Conservation (phyloP, 345 rosid genomes). For the Eucalyptus albens region DNA sequence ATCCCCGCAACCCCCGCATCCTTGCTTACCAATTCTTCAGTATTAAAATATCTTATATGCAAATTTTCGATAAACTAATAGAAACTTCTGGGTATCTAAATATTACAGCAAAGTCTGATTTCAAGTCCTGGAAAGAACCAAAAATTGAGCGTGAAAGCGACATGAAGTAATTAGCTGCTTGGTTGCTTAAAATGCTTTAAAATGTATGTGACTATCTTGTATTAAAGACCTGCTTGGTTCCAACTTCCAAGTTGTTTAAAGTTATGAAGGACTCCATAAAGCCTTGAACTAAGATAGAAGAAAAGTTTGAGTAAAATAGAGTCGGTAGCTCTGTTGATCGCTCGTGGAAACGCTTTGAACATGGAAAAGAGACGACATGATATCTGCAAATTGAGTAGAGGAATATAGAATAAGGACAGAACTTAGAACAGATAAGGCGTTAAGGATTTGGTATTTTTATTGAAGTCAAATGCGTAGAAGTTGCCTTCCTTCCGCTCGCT, state of each 20-base stretch:
- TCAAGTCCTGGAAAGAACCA: not conserved
- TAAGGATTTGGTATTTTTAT: not conserved
- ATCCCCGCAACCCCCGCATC: not conserved
- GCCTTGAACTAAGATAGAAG: not conserved
- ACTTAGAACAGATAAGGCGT: not conserved
- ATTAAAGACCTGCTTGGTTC: not conserved
- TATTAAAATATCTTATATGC: not conserved
- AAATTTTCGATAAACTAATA: not conserved
- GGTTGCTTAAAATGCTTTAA: not conserved
- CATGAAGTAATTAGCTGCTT: not conserved
- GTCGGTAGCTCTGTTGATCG: not conserved
- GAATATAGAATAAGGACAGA: not conserved
- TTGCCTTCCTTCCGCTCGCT: not conserved
- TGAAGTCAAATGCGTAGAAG: not conserved
- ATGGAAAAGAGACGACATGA: not conserved
- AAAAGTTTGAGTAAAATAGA: not conserved
- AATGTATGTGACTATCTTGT: not conserved
- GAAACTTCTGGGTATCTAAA: not conserved
- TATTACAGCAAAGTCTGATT: not conserved
- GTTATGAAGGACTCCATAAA: not conserved
- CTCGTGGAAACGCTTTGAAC: not conserved
- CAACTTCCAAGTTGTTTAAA: not conserved
- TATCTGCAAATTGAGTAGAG: not conserved
- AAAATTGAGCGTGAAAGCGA: not conserved
- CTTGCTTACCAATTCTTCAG: not conserved